A percentile compares a stretch with the other conserved stretches of the same genome.
These are phyloP conservation scores for Mortierella sp. DNA, from an alignment of 371 early-diverging fungal genomes.

Conservation along the genomic window DNA sequence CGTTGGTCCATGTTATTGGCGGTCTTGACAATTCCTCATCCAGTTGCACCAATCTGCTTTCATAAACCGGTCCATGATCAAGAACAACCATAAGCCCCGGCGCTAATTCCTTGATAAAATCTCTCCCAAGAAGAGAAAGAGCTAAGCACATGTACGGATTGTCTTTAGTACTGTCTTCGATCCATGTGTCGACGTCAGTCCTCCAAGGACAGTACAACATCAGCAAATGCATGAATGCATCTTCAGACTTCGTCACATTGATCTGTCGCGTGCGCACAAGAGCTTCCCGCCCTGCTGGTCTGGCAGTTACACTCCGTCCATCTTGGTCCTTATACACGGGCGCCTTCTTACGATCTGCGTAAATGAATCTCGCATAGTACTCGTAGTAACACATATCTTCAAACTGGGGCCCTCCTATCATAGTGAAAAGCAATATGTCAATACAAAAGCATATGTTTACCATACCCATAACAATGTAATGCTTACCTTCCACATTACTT, in stretches of 20 bases:
- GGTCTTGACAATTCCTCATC: not conserved
- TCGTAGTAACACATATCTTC: constrained; percentile 8
- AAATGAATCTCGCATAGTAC: too few relatives aligned
- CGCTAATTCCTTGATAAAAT: constrained; percentile 7
- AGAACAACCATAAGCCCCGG: constrained; percentile 7
- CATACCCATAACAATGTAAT: too few relatives aligned
- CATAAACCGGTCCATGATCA: constrained; percentile 19
- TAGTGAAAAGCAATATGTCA: too few relatives aligned
- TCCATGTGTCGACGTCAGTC: constrained; percentile 16
- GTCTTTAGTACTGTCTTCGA: constrained; percentile 3
- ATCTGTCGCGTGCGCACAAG: constrained; percentile 14
- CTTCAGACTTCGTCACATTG: constrained; percentile 15
- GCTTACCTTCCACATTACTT: not conserved
- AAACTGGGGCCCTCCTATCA: constrained; percentile 14
- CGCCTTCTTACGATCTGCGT: too few relatives aligned
- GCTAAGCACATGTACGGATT: constrained; percentile 16
- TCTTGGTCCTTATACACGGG: too few relatives aligned
- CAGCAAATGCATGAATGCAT: constrained; percentile 23
- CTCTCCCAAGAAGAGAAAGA: constrained; percentile 6
- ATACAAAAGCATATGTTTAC: too few relatives aligned
- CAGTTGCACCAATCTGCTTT: not conserved
- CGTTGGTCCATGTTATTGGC: constrained; percentile 14
- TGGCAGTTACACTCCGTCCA: constrained; percentile 4
- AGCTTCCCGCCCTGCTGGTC: not conserved
- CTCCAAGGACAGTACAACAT: constrained; percentile 22